phyloP scores from a whole-genome alignment of 2,329 filamentous ascomycete genomes.

The Fusarium sp. region DNA sequence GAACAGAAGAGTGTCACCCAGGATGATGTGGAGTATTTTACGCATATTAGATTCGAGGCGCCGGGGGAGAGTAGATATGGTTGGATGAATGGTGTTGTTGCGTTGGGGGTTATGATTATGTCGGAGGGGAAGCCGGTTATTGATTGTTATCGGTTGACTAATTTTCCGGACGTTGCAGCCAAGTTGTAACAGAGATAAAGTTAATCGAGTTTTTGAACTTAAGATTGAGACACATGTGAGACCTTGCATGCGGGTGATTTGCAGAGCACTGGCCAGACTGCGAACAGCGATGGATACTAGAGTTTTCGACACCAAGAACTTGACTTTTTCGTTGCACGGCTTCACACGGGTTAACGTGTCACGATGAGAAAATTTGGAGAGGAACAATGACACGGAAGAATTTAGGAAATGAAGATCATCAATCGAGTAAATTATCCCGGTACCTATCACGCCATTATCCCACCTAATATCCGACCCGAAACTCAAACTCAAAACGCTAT shows the following conservation, averaged over 20 bases:
- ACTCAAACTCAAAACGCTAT: background rate
- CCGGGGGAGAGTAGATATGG: constrained; percentile 23
- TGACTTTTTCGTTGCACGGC: accelerated
- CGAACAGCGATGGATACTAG: background rate
- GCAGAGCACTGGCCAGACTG: background rate
- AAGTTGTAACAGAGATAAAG: background rate
- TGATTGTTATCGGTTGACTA: constrained; percentile 38
- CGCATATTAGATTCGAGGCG: constrained; percentile 33
- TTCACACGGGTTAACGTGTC: accelerated
- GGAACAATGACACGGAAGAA: too few species aligned
- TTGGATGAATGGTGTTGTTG: constrained; percentile 35
- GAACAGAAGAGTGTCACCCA: constrained; percentile 26
- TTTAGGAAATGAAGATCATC: background rate
- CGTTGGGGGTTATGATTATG: constrained; percentile 34
- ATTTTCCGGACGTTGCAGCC: constrained; percentile 27
- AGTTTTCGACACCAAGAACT: background rate
- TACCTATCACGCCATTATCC: background rate
- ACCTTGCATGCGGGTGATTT: background rate
- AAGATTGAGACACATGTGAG: background rate
- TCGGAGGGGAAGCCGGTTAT: constrained; percentile 32
- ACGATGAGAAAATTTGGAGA: too few species aligned
- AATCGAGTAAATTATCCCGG: background rate
- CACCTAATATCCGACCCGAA: background rate
- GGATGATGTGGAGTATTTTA: constrained; percentile 39
- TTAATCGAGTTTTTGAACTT: background rate